A percentile compares a stretch with the other conserved stretches of the same genome.
Evolutionary conservation across 2,329 filamentous ascomycete species (phyloP).

Genomic region (Fusarium tupiense): DNA sequence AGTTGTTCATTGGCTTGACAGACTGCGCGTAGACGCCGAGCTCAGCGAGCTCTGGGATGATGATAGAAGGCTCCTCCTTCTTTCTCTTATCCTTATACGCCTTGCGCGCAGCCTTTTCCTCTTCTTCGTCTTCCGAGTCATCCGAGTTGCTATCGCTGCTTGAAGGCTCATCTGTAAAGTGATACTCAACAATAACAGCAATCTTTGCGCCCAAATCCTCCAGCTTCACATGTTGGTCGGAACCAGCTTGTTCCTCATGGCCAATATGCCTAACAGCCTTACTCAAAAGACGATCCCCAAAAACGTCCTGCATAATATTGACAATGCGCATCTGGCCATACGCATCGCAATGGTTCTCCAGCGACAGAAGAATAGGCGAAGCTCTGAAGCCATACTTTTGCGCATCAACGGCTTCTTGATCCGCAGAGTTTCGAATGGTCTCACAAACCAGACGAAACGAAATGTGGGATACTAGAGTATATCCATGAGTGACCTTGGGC

Average conservation of each 20-base stretch:
- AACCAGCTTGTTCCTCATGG: conserved; percentile 62
- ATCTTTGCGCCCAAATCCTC: conserved; percentile 70
- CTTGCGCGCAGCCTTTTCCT: conserved; percentile 57
- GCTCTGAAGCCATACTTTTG: conserved; percentile 49
- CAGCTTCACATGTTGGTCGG: conserved; percentile 64
- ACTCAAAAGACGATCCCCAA: conserved; percentile 68
- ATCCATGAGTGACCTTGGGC: conserved; percentile 77
- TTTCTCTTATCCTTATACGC: conserved; percentile 66
- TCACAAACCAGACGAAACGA: conserved; percentile 73
- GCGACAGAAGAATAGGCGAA: conserved; percentile 71
- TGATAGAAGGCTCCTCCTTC: conserved; percentile 56
- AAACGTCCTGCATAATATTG: conserved; percentile 72
- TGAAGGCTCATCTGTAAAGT: conserved; percentile 62
- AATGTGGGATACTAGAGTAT: conserved; percentile 73
- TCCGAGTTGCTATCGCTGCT: conserved; percentile 47
- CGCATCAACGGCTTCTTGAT: conserved; percentile 63
- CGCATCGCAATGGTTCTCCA: conserved; percentile 73
- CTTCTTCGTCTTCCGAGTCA: conserved; percentile 53
- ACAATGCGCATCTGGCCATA: conserved; percentile 70
- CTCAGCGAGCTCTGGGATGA: conserved; percentile 72
- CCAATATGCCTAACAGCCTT: conserved; percentile 66
- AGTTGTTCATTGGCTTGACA: conserved; percentile 72
- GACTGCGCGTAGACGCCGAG: conserved; percentile 76
- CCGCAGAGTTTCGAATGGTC: conserved; percentile 69
- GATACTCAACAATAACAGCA: conserved; percentile 74